Evolutionary conservation across 257 asterid genomes (phyloP), one percentile per base, ranked within the genome.

Genomic region (Coffea eugenioides): DNA sequence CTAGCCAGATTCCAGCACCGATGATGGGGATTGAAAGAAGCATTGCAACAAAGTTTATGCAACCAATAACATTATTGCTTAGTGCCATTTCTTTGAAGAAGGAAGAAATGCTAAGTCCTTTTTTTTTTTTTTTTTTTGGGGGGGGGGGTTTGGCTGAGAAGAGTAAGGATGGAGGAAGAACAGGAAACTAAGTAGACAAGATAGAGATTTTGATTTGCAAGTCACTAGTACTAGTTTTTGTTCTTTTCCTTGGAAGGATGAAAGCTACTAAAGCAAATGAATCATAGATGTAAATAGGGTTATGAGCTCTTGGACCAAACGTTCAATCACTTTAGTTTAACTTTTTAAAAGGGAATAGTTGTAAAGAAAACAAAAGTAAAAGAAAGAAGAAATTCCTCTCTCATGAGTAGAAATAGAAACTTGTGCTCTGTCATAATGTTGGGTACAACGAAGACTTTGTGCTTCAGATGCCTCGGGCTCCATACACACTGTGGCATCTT

Each of bases 1-100:
- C 77, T 0, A 94, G 95, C 98, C 97, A 93, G 56, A 94, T 91
- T 7, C 97, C 98, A 27, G 97, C 87, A 34, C 97, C 97, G 36
- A 94, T 94, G 3, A 94, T 75, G 3, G 97, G 98, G 67, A 94
- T 83, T 8, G 98, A 94, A 7, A 92, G 87, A 56, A 94, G 90
- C 92, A 90, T 86, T 10, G 90, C 97, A 4, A 89, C 84, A 64
- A 94, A 92, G 88, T 91, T 94, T 49, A 91, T 88, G 73, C 88
- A 90, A 12, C 98, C 98, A 23, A 93, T 91, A 1, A 94, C 92
- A 74, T 85, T 88, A 77, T 85, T 91, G 81, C 95, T 90, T 71
- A 94, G 13, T 64, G 97, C 96, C 97, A 93, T 94, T 15, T 82
- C 43, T 39, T 39, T 39, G 78, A 71, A 34, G 80, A 64, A 45